phyloP scores from a whole-genome alignment of 768 basidiomycete species.

The Rhodotorula toruloides region DNA sequence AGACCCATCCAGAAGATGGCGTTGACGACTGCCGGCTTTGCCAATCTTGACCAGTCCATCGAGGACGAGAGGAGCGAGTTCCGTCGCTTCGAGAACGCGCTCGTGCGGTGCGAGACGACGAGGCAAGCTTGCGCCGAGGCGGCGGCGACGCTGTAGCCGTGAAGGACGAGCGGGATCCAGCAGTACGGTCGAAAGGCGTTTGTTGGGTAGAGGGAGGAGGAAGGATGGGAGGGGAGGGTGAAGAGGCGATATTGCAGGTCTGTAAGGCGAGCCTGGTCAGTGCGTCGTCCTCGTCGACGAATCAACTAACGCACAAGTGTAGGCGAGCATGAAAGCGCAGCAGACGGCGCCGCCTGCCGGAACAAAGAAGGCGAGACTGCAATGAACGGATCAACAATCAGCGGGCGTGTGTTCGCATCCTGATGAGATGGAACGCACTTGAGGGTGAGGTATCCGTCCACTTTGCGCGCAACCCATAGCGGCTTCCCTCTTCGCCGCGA shows the following conservation, averaged over 20 bases:
- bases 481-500: neutral
- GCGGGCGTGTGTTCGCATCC: neutral
- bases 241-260: constrained; percentile 5
- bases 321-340: neutral
- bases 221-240: neutral
- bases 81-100: neutral
- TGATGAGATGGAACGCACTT: neutral
- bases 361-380: neutral
- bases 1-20: neutral
- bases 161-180: neutral
- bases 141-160: neutral
- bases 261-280: neutral
- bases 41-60: too few species aligned
- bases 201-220: neutral
- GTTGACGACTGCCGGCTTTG: neutral
- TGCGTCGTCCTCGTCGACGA: neutral
- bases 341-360: neutral
- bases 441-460: constrained; percentile 1
- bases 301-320: neutral
- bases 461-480: neutral
- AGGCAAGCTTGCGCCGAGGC: neutral
- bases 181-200: neutral
- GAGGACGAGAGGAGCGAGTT: neutral
- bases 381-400: neutral
- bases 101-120: neutral